Conservation (phyloP, 1,284 basidiomycete species). For the Malassezia equina region DNA sequence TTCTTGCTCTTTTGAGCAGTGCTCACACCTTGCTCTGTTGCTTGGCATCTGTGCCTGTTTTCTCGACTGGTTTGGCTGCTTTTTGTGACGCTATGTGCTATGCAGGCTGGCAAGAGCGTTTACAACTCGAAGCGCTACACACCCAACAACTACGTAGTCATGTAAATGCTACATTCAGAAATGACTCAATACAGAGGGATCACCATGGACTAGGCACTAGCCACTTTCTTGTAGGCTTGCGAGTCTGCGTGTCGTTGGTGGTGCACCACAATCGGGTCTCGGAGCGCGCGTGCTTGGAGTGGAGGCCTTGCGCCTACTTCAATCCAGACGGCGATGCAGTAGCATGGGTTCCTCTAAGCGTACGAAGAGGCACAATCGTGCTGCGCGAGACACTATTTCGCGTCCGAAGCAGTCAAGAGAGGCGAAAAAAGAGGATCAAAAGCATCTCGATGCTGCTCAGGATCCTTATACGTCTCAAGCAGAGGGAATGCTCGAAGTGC, state of each 20-base stretch:
- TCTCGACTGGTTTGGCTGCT: background rate
- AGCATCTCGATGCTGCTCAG: background rate
- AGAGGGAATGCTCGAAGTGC: too few relatives aligned
- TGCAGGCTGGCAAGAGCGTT: slow-evolving; percentile 65
- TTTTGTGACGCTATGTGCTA: background rate
- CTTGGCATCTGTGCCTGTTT: background rate
- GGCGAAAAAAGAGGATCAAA: background rate
- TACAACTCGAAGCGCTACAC: slow-evolving; percentile 76
- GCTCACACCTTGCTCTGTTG: background rate
- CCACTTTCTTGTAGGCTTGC: too few relatives aligned
- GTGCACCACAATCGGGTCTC: too few relatives aligned
- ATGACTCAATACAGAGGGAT: background rate
- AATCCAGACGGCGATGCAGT: background rate
- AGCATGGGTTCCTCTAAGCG: background rate
- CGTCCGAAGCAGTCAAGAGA: background rate
- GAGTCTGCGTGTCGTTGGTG: too few relatives aligned
- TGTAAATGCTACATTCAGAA: slow-evolving; percentile 25
- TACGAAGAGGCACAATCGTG: background rate
- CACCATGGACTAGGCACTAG: background rate
- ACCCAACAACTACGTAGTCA: slow-evolving; percentile 53
- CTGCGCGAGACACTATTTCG: background rate
- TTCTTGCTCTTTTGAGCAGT: background rate
- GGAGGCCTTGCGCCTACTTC: background rate
- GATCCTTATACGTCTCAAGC: background rate
- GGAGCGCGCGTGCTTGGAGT: background rate